Conservation (phyloP, 345 rosid genomes). For the Linum usitatissimum region DNA sequence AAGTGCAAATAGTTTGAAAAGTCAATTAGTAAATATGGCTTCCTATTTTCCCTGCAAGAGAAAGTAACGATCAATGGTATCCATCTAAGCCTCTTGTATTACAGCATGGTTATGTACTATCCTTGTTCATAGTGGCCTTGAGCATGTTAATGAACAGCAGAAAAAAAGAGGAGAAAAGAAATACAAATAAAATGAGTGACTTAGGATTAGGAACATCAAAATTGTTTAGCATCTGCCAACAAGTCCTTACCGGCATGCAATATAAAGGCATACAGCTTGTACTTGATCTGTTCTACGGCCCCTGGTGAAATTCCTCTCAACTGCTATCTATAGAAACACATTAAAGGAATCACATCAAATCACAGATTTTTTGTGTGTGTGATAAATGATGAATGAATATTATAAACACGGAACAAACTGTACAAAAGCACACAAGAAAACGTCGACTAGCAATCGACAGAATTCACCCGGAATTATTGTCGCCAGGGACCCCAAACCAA, state of each 20-base stretch:
- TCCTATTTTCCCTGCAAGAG: constrained; percentile 51
- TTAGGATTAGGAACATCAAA: no score
- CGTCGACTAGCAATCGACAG: no score
- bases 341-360: constrained; percentile 1
- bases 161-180: neutral
- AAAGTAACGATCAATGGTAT: neutral
- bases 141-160: neutral
- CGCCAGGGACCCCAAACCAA: no score
- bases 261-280: constrained; percentile 75
- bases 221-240: neutral
- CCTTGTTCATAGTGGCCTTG: neutral
- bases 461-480: no score
- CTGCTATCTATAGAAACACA: constrained; percentile 49
- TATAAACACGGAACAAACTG: no score
- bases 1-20: constrained; percentile 61
- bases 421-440: no score
- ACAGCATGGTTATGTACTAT: no score
- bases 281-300: constrained; percentile 85
- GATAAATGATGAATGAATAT: no score
- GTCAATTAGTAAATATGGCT: constrained; percentile 81
- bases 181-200: neutral
- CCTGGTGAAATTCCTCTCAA: constrained; percentile 60
- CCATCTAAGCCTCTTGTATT: neutral
- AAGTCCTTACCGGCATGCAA: constrained; percentile 68
- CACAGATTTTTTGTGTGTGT: no score